Evolutionary conservation across 768 basidiomycete genomes (phyloP), one percentile per base, ranked within the genome.

Genomic region (Chalciporus sphaerocephalus): DNA sequence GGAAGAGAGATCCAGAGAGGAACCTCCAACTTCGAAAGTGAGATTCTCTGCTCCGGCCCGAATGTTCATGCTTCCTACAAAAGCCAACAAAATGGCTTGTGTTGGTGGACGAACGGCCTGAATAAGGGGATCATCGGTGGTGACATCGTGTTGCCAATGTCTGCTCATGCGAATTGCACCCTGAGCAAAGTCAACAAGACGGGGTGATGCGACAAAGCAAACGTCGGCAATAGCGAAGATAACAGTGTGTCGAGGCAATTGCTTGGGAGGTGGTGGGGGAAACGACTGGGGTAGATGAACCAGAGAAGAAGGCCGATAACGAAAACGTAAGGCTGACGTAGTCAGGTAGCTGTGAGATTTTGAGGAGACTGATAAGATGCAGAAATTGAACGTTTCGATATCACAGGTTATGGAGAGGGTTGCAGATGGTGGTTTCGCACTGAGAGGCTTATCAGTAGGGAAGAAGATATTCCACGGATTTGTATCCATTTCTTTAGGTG

Each of bases 21-120:
- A 64, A 20, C 77, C 56, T 13, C 75, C 75, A 44, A 83, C 72
- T 42, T 85, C 86, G 44, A 87, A 75, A 15, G 78, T 69, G 22
- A 90, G 69, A 55, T 81, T 87, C 56, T 84, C 83, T 6, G 86
- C 85, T 5, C 78, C 81, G 7, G 85, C 85, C 44, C 74, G 76
- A n/a, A 86, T 56, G 21, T 70, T 71, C 34, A 85, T 51, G 7
- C 59, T 68, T 6, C 65, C 69, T 38, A 83, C 53, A 27, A 65
- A 65, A 6, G 76, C 57, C 5, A 73, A 61, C 11, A 76, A 34
- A 40, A 80, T 73, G 6, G 57, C 30, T 35, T 68, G 53, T 44
- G 48, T 66, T 32, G 42, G 50, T 28, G 27, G 16, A 32, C 6
- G 38, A 17, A 18, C 34, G 7, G 18, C 2, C 6, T 33, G 55